Base-by-base conservation (phyloP, 805 yeast genomes). In the Kluyveromyces nonfermentans region DNA sequence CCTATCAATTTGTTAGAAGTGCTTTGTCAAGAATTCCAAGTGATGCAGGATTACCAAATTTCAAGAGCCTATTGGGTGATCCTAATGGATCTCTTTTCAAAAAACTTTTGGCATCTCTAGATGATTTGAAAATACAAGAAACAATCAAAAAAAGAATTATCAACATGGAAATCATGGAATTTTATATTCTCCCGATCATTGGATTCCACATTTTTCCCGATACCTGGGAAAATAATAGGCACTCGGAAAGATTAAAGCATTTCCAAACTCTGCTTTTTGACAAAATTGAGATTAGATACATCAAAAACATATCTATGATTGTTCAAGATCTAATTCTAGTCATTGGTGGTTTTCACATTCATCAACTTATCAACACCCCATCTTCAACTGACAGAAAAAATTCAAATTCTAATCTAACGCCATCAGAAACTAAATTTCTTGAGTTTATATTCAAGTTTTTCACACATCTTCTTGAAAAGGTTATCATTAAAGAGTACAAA, bases 21-120 rank as follows among this genome's bases (percentile, higher is more conserved):
- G 69, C 72, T 17, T 66, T 74, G 49, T 73, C 85, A 12, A 70
- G 81, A 46, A 65, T 72, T 25, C 72, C 76, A 18, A 67, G 68
- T 40, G 60, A 62, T 16, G 62, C 75, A 17, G 82, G 82, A 0
- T 54, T 70, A 14, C 57, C 60, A 25, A 78, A 77, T 53, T 63
- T 79, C 48, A 53, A 68, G 3, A 62, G 63, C 30, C 50, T 53
- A 36, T 64, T 56, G 35, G 69, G 58, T 41, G 70, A 51, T 56
- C 63, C 56, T 49, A 69, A 58, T 48, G 66, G 67, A 30, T 46
- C 49, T 14, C 39, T 50, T 6, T 52, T 51, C 38, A 48, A 64
- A 63, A 56, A 45, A 54, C 37, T 54, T 33, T 37, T 49, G 15
- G 38, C 41, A 7, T 25, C 45, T 8, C 42, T 60, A 15, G 45